Evolutionary conservation across 139 green algal genomes (phyloP).

Genomic region (Coelastrella sp.): DNA sequence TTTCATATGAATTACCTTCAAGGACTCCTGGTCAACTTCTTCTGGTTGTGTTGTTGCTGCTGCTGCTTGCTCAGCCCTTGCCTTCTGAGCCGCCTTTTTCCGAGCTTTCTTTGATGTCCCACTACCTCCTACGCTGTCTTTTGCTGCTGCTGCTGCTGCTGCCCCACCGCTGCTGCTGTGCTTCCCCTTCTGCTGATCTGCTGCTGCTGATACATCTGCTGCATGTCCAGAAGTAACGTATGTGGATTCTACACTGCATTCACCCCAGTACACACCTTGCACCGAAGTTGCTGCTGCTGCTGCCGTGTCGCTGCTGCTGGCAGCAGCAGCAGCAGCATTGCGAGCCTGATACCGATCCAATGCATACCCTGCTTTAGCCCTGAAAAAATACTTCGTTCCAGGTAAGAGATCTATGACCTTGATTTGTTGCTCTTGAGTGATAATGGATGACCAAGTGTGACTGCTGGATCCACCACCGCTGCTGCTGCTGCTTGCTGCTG

Average conservation of each 20-base stretch:
- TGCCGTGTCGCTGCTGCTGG: background rate
- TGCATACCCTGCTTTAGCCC: background rate
- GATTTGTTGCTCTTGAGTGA: background rate
- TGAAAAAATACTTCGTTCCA: conserved; percentile 21
- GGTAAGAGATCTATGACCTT: background rate
- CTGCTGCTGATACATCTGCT: conserved; percentile 7
- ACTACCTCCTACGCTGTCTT: background rate
- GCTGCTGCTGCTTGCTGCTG: background rate
- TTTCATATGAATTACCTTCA: background rate
- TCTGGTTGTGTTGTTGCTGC: background rate
- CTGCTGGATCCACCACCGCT: background rate
- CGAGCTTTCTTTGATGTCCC: background rate
- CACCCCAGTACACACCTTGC: conserved; percentile 5
- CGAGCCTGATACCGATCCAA: background rate
- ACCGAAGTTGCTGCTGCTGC: conserved; percentile 6
- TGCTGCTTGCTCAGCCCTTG: conserved; percentile 1
- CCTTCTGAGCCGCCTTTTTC: conserved; percentile 24
- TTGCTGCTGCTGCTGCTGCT: conserved; percentile 30
- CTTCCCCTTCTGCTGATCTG: background rate
- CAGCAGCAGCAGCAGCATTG: conserved; percentile 3
- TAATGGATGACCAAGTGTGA: background rate
- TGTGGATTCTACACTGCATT: conserved; percentile 22
- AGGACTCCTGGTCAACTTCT: background rate
- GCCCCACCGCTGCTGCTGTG: conserved; percentile 16
- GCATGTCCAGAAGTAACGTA: conserved; percentile 1